Evolutionary conservation across 805 yeast species (phyloP), one percentile per base, ranked within the genome.

Genomic region (Teunomyces pallodes): DNA sequence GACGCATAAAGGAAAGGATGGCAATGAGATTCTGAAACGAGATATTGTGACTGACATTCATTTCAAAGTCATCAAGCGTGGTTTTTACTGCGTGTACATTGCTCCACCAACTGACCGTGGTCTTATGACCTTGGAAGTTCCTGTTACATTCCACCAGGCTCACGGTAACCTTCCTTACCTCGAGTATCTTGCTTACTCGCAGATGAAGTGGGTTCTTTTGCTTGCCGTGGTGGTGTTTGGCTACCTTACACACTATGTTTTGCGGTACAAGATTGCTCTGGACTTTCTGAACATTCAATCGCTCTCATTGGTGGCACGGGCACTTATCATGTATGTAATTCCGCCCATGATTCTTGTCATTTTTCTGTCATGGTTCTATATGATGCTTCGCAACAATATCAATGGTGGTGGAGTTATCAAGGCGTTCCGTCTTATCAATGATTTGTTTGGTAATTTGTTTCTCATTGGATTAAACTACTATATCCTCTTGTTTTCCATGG

Each of bases 51-150:
- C 5, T 10, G 55, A 50, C 20, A 49, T 54, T 26, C 43, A 27
- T 2, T 58, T 56, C 35, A 28, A 48, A 1, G 60, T 62, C 9
- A 45, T 55, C 9, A 50, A 57, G 36, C 49, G 64, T 1, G 73
- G 72, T 1, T 38, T 55, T 16, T 67, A 66, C 49, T 67, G 73
- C 53, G 63, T 65, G 7, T 67, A 64, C 46, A 50, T 64, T 33
- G 65, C 62, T 3, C 63, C 64, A 7, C 63, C 63, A 4, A 27
- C 33, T 3, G 56, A 54, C 7, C 48, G 47, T n/a, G 50, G 43
- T 1, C 40, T 53, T 9, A n/a, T 31, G 4, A 44, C 48, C 10
- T 31, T 60, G 20, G 7, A 33, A 5, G 43, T 61, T n/a, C 61
- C 66, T 1, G 51, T 67, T 6, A 41, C 36, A n/a, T 56, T 53